A percentile compares a stretch with the other conserved stretches of the same genome.
phyloP scores from a whole-genome alignment of 495 filamentous ascomycete genomes.

The Delitschia confertaspora region DNA sequence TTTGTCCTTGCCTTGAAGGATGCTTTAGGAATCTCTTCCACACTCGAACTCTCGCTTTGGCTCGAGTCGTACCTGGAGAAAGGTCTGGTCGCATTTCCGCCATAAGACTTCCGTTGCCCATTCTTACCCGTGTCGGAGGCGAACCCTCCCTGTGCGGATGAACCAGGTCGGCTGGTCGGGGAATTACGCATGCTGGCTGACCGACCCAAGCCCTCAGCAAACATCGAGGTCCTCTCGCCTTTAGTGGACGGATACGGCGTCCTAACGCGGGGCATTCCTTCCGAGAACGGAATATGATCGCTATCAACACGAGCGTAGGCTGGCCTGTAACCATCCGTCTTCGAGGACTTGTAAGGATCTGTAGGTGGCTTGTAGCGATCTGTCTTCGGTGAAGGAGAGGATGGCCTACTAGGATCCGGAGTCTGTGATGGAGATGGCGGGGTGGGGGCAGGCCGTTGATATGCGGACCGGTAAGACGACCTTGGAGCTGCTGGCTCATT shows the following conservation, averaged over 20 bases:
- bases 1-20: no score
- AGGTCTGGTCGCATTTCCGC: constrained; percentile 7
- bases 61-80: constrained; percentile 3
- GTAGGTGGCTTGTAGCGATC: constrained; percentile 18
- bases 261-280: constrained; percentile 15
- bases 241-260: constrained; percentile 15
- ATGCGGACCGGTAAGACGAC: constrained; percentile 10
- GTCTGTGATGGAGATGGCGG: constrained; percentile 35
- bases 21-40: no score
- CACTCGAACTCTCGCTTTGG: constrained; percentile 6
- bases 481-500: constrained; percentile 28
- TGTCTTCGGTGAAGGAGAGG: constrained; percentile 32
- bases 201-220: constrained; percentile 12
- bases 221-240: constrained; percentile 24
- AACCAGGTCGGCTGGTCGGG: constrained; percentile 6
- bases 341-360: no score
- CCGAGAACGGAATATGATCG: constrained; percentile 14
- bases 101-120: constrained; percentile 5
- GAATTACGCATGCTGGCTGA: constrained; percentile 25
- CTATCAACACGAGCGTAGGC: no score
- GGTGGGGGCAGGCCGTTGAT: constrained; percentile 11
- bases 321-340: constrained; percentile 8
- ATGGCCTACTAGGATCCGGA: constrained; percentile 42
- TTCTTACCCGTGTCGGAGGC: constrained; percentile 13
- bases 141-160: not conserved